phyloP scores from a whole-genome alignment of 192 early-diverging fungal species.

The Dissophora ornata region DNA sequence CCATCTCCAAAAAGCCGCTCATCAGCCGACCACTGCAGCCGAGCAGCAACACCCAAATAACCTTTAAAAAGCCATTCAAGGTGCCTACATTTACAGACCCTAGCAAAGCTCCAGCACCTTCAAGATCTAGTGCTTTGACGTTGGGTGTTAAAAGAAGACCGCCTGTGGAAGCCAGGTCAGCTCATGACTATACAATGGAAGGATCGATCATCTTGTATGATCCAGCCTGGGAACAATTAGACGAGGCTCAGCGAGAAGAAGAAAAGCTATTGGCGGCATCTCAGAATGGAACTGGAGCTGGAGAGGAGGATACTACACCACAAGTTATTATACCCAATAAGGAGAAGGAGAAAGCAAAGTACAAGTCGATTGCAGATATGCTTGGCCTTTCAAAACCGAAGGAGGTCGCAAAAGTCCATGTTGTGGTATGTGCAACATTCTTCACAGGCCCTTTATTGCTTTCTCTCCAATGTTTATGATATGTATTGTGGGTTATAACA shows the following conservation, averaged over 20 bases:
- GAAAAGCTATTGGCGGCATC: constrained; percentile 46
- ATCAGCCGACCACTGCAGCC: constrained; percentile 1
- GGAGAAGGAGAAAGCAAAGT: constrained; percentile 60
- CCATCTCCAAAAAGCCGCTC: constrained; percentile 45
- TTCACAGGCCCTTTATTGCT: not conserved
- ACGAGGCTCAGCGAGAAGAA: constrained; percentile 62
- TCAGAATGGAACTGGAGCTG: constrained; percentile 13
- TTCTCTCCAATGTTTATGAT: no score
- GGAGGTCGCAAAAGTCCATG: constrained; percentile 66
- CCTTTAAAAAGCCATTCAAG: constrained; percentile 44
- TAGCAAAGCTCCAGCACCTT: constrained; percentile 19
- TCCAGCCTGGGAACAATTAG: constrained; percentile 66
- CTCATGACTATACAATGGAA: constrained; percentile 86
- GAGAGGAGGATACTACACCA: constrained; percentile 27
- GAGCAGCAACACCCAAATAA: not conserved
- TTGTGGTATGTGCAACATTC: constrained; percentile 66
- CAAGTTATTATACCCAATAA: constrained; percentile 58
- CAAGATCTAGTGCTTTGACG: not conserved
- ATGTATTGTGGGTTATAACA: no score
- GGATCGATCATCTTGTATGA: constrained; percentile 89
- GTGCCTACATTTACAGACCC: constrained; percentile 54
- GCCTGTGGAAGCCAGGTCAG: constrained; percentile 62
- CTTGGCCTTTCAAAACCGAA: constrained; percentile 60
- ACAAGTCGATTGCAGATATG: constrained; percentile 65
- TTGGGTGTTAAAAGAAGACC: constrained; percentile 28